Evolutionary conservation across 176 grass and related monocot species (phyloP).

Genomic region (Elaeis guineensis): DNA sequence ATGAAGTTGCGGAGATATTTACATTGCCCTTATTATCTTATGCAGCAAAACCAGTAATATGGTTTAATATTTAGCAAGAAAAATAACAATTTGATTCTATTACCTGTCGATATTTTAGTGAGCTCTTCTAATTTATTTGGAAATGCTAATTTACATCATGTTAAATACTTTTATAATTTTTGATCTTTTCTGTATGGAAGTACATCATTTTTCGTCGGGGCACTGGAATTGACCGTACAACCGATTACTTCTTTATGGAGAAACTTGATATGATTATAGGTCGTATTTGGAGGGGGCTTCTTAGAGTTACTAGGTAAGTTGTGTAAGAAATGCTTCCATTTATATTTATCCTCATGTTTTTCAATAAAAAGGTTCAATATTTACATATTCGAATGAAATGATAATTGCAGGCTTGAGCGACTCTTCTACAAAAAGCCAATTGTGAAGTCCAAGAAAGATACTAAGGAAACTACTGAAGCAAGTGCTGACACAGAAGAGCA

Average conservation of each 20-base stretch:
- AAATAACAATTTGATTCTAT: no score
- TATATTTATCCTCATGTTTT: no score
- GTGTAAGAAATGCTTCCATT: no score
- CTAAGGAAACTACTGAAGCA: conserved; percentile 51
- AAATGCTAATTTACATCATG: no score
- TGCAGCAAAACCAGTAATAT: no score
- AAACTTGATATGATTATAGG: conserved; percentile 89
- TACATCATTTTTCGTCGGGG: conserved; percentile 87
- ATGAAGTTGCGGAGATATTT: no score
- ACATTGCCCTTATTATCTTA: no score
- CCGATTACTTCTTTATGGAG: conserved; percentile 78
- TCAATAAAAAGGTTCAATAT: no score
- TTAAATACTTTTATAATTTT: background rate
- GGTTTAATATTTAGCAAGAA: no score
- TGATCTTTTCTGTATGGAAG: conserved; percentile 28
- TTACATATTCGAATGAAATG: no score
- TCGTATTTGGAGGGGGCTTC: conserved; percentile 57
- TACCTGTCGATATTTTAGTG: no score
- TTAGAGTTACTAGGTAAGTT: conserved; percentile 54
- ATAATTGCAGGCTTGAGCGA: conserved; percentile 46
- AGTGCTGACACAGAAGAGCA: conserved; percentile 34
- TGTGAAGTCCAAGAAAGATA: conserved; percentile 30
- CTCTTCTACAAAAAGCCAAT: conserved; percentile 38
- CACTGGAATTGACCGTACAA: conserved; percentile 66
- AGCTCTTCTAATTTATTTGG: no score